Evolutionary conservation across 176 grass and related monocot species (phyloP).

Genomic region (Aegilops speltoides): DNA sequence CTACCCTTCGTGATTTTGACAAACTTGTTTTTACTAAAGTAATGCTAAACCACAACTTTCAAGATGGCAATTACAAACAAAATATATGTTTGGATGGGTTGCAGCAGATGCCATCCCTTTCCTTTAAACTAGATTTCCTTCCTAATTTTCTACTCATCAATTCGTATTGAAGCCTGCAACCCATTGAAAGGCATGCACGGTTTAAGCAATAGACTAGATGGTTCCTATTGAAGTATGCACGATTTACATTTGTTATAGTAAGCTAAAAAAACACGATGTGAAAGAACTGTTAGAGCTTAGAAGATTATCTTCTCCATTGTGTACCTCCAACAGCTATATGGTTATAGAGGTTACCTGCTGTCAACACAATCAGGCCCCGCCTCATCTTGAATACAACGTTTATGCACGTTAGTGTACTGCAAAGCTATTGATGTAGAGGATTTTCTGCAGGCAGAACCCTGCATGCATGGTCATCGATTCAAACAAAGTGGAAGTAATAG

Average conservation of each 20-base stretch:
- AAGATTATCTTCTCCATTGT: not conserved
- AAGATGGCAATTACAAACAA: not conserved
- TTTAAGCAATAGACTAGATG: not conserved
- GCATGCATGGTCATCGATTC: not conserved
- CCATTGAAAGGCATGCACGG: too few species aligned
- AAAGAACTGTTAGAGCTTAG: not conserved
- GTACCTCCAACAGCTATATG: not conserved
- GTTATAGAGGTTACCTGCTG: constrained; percentile 33
- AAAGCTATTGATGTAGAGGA: constrained; percentile 31
- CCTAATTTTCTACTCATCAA: not conserved
- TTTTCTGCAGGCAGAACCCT: constrained; percentile 13
- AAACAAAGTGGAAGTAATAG: constrained; percentile 13
- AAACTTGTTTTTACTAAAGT: not conserved
- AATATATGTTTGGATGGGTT: not conserved
- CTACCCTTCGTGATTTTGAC: not conserved
- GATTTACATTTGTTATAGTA: not conserved
- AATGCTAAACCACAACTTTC: not conserved
- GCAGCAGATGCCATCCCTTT: not conserved
- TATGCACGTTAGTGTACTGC: constrained; percentile 12
- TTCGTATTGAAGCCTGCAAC: not conserved
- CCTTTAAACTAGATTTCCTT: not conserved
- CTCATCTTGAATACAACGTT: constrained; percentile 21
- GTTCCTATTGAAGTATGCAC: not conserved
- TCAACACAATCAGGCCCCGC: not conserved
- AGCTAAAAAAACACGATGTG: not conserved